Conservation (phyloP, 306 rosid species). For the Spatholobus suberectus region DNA sequence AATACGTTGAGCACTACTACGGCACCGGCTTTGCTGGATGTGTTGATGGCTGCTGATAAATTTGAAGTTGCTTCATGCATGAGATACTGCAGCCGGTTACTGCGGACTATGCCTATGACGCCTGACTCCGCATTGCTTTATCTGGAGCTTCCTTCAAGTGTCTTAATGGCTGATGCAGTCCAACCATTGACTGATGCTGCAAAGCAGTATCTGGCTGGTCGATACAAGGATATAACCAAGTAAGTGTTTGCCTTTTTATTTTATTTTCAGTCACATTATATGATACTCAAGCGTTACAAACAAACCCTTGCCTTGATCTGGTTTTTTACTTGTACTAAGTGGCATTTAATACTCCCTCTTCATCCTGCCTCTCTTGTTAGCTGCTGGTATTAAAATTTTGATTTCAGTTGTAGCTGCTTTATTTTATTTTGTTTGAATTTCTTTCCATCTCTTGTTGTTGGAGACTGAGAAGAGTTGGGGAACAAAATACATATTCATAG, state of each 20-base stretch:
- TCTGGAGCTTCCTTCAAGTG: slow-evolving; percentile 92
- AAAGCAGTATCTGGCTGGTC: slow-evolving; percentile 86
- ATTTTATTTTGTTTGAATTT: slow-evolving; percentile 4
- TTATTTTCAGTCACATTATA: slow-evolving; percentile 1
- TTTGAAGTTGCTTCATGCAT: slow-evolving; percentile 99
- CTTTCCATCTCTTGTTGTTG: slow-evolving; percentile 20
- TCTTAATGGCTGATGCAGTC: slow-evolving; percentile 96
- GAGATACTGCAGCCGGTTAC: slow-evolving; percentile 80
- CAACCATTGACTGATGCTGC: slow-evolving; percentile 96
- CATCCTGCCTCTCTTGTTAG: neutral
- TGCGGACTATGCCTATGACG: slow-evolving; percentile 83
- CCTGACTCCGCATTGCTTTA: slow-evolving; percentile 96
- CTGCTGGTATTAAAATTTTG: neutral
- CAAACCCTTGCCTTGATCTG: neutral
- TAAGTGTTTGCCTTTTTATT: slow-evolving; percentile 40
- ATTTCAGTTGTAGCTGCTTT: neutral
- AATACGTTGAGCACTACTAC: slow-evolving; percentile 64
- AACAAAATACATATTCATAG: neutral
- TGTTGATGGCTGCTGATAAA: slow-evolving; percentile 98
- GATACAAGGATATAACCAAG: slow-evolving; percentile 92
- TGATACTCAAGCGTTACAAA: neutral
- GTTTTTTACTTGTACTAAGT: neutral
- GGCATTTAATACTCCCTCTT: neutral
- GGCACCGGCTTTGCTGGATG: slow-evolving; percentile 88
- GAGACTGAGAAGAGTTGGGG: neutral